A percentile compares a stretch with the other conserved stretches of the same genome.
Evolutionary conservation across 164 flowering plant species (phyloP).

Genomic region (Chimonanthus salicifolius): DNA sequence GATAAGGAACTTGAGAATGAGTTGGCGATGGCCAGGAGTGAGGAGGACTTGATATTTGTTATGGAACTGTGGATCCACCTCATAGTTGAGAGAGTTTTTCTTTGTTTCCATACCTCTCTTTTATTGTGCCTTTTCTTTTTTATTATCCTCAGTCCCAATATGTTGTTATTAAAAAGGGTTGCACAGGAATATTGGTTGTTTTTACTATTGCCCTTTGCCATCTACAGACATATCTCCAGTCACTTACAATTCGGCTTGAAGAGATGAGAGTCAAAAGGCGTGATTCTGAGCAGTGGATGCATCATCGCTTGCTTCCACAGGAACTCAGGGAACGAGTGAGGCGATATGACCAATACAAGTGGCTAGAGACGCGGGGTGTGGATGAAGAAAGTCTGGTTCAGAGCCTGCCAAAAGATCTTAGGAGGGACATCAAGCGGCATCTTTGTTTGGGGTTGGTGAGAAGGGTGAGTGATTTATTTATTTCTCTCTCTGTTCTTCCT

Average conservation of each 20-base stretch:
- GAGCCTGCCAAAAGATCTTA: constrained; percentile 88
- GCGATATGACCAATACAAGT: constrained; percentile 96
- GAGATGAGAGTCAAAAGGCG: constrained; percentile 99
- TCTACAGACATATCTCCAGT: constrained; percentile 91
- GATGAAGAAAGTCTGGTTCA: constrained; percentile 93
- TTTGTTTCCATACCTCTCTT: background rate
- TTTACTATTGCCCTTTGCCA: constrained; percentile 10
- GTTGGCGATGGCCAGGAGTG: too few species aligned
- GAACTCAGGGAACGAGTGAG: constrained; percentile 94
- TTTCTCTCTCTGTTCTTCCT: background rate
- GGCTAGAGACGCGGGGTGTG: constrained; percentile 97
- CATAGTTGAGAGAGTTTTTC: background rate
- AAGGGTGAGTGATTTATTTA: constrained; percentile 46
- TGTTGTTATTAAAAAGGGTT: background rate
- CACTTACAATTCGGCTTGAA: constrained; percentile 89
- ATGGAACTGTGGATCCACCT: too few species aligned
- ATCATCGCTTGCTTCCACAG: constrained; percentile 95
- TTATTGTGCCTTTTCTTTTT: too few species aligned
- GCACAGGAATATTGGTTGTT: background rate
- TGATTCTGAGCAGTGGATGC: constrained; percentile 99
- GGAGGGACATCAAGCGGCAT: constrained; percentile 95
- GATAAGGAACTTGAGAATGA: too few species aligned
- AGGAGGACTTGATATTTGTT: too few species aligned
- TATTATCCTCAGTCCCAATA: background rate
- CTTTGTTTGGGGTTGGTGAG: constrained; percentile 92